Evolutionary conservation across 306 rosid species (phyloP).

Genomic region (Cucurbita ficifolia): DNA sequence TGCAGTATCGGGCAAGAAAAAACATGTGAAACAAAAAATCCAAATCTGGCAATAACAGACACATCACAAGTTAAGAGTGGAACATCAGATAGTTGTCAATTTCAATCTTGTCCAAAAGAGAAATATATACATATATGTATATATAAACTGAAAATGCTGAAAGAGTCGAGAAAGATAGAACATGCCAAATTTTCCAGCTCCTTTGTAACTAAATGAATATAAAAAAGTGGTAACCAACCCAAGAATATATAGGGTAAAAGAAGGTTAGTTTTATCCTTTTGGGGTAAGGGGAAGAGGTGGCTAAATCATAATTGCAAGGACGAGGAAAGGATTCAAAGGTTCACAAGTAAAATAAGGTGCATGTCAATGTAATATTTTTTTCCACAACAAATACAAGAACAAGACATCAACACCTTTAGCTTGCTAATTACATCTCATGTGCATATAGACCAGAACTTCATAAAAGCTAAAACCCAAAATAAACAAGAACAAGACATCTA

Average conservation of each 20-base stretch:
- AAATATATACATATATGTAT: background rate
- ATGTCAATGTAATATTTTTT: background rate
- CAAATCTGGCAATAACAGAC: conserved; percentile 48
- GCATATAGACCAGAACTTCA: background rate
- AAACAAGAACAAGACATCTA: background rate
- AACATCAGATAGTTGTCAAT: background rate
- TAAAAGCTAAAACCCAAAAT: background rate
- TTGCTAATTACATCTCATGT: background rate
- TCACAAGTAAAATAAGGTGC: background rate
- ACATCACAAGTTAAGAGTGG: conserved; percentile 13
- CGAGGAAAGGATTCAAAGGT: background rate
- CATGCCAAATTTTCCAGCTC: background rate
- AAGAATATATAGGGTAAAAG: background rate
- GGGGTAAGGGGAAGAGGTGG: background rate
- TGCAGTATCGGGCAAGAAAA: conserved; percentile 96
- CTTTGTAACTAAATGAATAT: background rate
- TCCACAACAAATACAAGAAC: background rate
- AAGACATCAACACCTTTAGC: background rate
- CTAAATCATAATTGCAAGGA: background rate
- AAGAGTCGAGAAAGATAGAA: background rate
- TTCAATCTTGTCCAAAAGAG: conserved; percentile 6
- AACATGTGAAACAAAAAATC: conserved; percentile 98
- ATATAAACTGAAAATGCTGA: background rate
- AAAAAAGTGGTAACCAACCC: background rate
- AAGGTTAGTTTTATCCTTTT: background rate